Conservation (phyloP, 1,284 basidiomycete genomes). For the Boletus semigastroideus region DNA sequence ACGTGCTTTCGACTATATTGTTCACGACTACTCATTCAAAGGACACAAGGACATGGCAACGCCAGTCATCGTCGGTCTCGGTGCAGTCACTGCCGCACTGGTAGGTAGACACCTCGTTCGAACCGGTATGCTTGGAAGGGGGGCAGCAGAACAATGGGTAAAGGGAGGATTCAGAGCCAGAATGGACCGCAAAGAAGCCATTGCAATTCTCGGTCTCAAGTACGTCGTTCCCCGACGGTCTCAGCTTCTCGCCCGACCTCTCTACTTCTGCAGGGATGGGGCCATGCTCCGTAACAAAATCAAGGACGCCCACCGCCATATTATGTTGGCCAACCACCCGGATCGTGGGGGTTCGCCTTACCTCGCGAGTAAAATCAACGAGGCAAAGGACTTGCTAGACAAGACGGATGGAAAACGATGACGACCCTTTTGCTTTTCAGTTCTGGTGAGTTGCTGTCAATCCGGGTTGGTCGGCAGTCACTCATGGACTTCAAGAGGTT, state of each 20-base stretch:
- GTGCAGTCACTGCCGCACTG: constrained; percentile 78
- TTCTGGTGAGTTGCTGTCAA: constrained; percentile 13
- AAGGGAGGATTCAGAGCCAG: constrained; percentile 94
- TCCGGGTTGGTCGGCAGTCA: not conserved
- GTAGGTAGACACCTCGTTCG: constrained; percentile 70
- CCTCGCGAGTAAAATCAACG: constrained; percentile 97
- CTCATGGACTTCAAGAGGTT: not conserved
- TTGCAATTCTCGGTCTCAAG: constrained; percentile 91
- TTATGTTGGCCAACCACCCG: constrained; percentile 96
- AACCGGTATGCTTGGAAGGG: constrained; percentile 55
- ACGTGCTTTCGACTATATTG: too few species aligned
- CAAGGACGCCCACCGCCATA: constrained; percentile 88
- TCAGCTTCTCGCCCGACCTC: not conserved
- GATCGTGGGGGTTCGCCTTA: constrained; percentile 96
- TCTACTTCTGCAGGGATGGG: constrained; percentile 57
- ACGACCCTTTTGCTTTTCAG: constrained; percentile 6
- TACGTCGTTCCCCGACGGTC: constrained; percentile 40
- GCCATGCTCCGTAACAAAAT: constrained; percentile 68
- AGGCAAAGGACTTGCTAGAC: constrained; percentile 84
- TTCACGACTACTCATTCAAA: too few species aligned
- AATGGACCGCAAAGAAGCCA: constrained; percentile 95
- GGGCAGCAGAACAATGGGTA: constrained; percentile 80
- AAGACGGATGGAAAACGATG: constrained; percentile 57
- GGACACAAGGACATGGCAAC: constrained; percentile 55
- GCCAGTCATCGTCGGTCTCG: constrained; percentile 73